Evolutionary conservation across 164 flowering plant species (phyloP), one percentile per base, ranked within the genome.

Genomic region (Macadamia integrifolia): DNA sequence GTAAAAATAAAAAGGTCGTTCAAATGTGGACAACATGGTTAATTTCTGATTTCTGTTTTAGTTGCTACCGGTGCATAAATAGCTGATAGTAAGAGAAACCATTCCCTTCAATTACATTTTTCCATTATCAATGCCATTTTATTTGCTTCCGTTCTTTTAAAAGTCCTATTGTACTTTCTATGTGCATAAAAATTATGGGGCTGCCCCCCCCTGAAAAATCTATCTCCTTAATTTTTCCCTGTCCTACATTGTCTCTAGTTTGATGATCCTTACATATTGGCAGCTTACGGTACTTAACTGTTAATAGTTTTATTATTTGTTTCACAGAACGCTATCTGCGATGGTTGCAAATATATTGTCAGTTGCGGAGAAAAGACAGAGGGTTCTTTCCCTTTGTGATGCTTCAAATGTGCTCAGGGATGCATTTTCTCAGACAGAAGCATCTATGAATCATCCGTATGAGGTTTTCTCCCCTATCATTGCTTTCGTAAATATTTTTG

Each of bases 381-480:
- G 66, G 78, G 87, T 94, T 71, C 70, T 94, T 64, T 83, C 88
- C 43, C 69, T 63, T 15, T 63, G 82, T 71, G 94, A 94, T 80
- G 98, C 96, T 71, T 90, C 99, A 62, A 92, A 90, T 69, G 85
- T 92, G 66, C 92, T 94, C 46, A 82, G 83, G 70, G 96, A 89
- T 75, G 99, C 96, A 68, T 86, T 94, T 79, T 77, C 66, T 61
- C 84, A 83, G 66, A 88, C 97, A 31, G 99, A 92, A 76, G 90
- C 88, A 32, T 77, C 79, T 76, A 65, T 94, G 87, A 78, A 83
- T 81, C 86, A 92, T 78, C 78, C 81, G 75, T 94, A 94, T 76
- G 98, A 94, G 98, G 99, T 94, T 78, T 74, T 77, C 50, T 57
- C 29, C 68, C 40, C 42, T 55, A 14, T 28, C 64, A 58, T 68